Conservation (phyloP, 2,329 filamentous ascomycete genomes). For the Hirsutella minnesotensis region DNA sequence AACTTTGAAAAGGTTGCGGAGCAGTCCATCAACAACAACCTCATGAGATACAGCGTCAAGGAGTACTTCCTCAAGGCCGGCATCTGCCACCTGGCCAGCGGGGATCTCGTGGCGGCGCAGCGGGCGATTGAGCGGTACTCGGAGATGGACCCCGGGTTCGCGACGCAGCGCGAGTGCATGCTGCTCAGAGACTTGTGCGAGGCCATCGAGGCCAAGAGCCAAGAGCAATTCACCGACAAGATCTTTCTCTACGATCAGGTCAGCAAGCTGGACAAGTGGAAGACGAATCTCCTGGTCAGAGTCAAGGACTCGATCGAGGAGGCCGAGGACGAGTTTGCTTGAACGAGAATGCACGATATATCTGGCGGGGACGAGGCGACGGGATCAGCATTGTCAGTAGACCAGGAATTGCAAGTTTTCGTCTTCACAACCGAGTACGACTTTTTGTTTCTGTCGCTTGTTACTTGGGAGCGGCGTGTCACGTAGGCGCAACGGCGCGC, state of each 20-base stretch:
- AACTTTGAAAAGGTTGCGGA: constrained; percentile 76
- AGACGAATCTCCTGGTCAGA: constrained; percentile 72
- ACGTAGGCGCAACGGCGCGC: too few relatives aligned
- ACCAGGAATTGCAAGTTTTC: too few relatives aligned
- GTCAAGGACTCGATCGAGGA: constrained; percentile 75
- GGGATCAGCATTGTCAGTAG: too few relatives aligned
- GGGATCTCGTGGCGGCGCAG: constrained; percentile 66
- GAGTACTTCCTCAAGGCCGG: constrained; percentile 92
- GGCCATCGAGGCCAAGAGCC: constrained; percentile 65
- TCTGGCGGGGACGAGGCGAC: too few relatives aligned
- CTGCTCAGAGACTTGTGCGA: constrained; percentile 66
- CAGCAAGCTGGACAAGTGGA: constrained; percentile 94
- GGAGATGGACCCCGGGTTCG: constrained; percentile 68
- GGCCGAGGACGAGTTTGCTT: constrained; percentile 31
- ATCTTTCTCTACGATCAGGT: constrained; percentile 84
- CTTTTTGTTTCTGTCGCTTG: too few relatives aligned
- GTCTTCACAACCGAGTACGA: too few relatives aligned
- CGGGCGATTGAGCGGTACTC: constrained; percentile 73
- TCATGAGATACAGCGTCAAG: constrained; percentile 90
- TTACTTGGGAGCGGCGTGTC: too few relatives aligned
- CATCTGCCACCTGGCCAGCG: constrained; percentile 68
- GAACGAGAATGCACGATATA: constrained; percentile 7
- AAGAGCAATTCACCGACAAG: constrained; percentile 75
- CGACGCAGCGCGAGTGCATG: constrained; percentile 67
- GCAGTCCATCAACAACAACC: constrained; percentile 71